Evolutionary conservation across 495 filamentous ascomycete genomes (phyloP).

Genomic region (Aspergillus ostianus): DNA sequence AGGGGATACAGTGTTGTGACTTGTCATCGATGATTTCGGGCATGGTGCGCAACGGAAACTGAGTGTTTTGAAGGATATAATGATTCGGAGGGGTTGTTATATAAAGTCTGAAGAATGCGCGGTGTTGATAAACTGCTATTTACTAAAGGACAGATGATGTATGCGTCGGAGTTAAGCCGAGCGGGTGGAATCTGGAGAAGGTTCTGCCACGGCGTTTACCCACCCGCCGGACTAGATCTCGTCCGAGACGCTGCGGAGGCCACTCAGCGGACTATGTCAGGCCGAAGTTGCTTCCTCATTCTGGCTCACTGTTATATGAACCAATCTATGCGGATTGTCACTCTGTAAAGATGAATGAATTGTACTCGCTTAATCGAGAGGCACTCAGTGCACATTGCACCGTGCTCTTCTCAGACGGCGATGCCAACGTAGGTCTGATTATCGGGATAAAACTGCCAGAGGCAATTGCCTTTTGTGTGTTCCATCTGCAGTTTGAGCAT

Average conservation of each 20-base stretch:
- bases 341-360: no score
- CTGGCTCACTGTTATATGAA: no score
- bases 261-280: not conserved
- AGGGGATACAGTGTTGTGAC: constrained; percentile 81
- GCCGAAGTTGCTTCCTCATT: no score
- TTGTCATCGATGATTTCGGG: constrained; percentile 76
- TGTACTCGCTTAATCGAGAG: no score
- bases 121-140: not conserved
- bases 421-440: no score
- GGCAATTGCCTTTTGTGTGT: no score
- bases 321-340: no score
- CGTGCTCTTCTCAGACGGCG: no score
- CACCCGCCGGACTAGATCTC: not conserved
- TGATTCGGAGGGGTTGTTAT: not conserved
- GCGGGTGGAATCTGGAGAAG: not conserved
- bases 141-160: not conserved
- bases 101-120: not conserved
- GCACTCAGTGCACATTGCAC: no score
- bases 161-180: not conserved
- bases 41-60: constrained; percentile 25
- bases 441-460: no score
- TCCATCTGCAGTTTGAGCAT: no score
- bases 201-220: not conserved
- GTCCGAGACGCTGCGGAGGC: not conserved
- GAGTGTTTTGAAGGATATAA: not conserved